Conservation (phyloP, 805 yeast genomes). For the Hanseniaspora meyeri region DNA sequence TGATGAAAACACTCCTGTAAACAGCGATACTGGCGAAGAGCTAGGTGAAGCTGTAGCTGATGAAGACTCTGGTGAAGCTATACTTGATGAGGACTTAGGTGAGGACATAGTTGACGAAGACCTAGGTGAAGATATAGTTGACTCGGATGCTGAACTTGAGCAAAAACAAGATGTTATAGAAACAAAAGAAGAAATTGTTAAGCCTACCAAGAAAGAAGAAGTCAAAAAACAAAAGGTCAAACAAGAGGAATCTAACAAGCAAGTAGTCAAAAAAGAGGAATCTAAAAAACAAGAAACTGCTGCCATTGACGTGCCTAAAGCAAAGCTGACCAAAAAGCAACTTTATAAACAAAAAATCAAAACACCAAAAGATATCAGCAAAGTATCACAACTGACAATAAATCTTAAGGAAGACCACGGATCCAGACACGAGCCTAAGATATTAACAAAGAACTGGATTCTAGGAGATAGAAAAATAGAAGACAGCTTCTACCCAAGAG, state of each 20-base stretch:
- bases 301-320: not conserved
- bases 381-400: slow-evolving; percentile 12
- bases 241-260: not conserved
- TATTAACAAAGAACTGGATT: slow-evolving; percentile 63
- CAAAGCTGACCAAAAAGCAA: not conserved
- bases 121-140: slow-evolving; percentile 18
- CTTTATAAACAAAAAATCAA: slow-evolving; percentile 4
- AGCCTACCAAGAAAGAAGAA: slow-evolving; percentile 9
- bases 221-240: slow-evolving; percentile 13
- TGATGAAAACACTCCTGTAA: slow-evolving; percentile 6
- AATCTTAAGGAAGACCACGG: slow-evolving; percentile 51
- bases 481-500: slow-evolving; percentile 40
- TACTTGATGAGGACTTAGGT: slow-evolving; percentile 29
- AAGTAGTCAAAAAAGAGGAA: not conserved
- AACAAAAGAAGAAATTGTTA: not conserved
- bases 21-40: slow-evolving; percentile 26
- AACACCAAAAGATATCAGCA: not conserved
- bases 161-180: slow-evolving; percentile 13
- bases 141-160: not conserved
- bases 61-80: too few relatives aligned
- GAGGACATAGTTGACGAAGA: slow-evolving; percentile 25
- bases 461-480: slow-evolving; percentile 30
- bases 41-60: slow-evolving; percentile 24
- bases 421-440: slow-evolving; percentile 37
- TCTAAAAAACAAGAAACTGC: not conserved